Conservation (phyloP, 208 protist genomes). For the Crithidia expoeki region DNA sequence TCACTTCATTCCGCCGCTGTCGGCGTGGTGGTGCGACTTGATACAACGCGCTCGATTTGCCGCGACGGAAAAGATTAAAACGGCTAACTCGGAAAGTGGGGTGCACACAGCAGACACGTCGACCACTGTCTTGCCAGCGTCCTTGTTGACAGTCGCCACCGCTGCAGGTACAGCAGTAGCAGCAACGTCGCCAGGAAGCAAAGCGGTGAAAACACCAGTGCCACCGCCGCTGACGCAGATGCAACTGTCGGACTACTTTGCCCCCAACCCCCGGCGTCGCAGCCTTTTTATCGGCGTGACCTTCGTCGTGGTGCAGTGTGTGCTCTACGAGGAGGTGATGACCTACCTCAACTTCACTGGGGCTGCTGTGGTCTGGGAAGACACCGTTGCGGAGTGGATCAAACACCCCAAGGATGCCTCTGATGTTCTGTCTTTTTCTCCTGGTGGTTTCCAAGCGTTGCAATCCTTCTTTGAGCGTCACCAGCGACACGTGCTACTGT, state of each 20-base stretch:
- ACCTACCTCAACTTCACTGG: conserved; percentile 54
- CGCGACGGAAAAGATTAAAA: background rate
- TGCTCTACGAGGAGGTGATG: conserved; percentile 61
- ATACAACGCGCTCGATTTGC: conserved; percentile 1
- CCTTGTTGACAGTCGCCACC: background rate
- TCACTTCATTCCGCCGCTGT: conserved; percentile 36
- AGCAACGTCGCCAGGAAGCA: background rate
- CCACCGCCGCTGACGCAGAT: background rate
- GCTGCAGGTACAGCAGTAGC: background rate
- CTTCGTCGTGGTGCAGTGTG: conserved; percentile 67
- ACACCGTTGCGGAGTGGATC: conserved; percentile 8
- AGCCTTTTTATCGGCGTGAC: conserved; percentile 51
- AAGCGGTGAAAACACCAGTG: background rate
- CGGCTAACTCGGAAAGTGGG: background rate
- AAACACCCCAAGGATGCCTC: background rate
- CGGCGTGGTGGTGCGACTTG: conserved; percentile 29
- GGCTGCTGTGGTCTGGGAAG: conserved; percentile 56
- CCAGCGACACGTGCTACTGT: conserved; percentile 57
- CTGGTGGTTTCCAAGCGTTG: conserved; percentile 14
- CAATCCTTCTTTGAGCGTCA: conserved; percentile 46
- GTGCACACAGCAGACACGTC: conserved; percentile 2
- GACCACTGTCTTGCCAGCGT: background rate
- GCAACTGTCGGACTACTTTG: conserved; percentile 26
- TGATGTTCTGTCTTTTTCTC: background rate
- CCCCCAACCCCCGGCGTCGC: conserved; percentile 42